phyloP scores from a whole-genome alignment of 169 alveolate species.

The Babesia divergens region DNA sequence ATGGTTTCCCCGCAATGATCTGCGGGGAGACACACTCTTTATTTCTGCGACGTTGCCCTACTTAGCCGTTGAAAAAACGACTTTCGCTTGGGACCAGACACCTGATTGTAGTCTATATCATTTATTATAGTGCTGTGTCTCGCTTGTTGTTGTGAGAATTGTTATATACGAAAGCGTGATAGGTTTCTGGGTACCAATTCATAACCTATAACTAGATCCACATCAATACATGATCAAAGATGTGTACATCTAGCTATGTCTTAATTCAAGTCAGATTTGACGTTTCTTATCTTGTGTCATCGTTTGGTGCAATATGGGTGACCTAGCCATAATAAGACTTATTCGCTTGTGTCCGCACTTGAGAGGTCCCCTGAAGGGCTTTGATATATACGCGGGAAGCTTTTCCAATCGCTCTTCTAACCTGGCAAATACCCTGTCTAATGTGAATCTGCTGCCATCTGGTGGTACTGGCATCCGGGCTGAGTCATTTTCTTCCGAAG shows the following conservation, averaged over 20 bases:
- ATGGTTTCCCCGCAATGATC: conserved; percentile 28
- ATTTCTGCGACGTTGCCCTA: conserved; percentile 2
- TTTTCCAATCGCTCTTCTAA: not conserved
- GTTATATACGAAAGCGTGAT: no score
- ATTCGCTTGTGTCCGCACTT: conserved; percentile 38
- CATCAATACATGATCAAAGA: no score
- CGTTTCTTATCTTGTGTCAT: not conserved
- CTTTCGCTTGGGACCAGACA: no score
- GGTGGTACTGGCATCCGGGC: conserved; percentile 10
- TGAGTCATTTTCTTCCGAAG: not conserved
- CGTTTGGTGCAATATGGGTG: conserved; percentile 5
- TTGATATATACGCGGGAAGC: conserved; percentile 24
- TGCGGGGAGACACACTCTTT: conserved; percentile 53
- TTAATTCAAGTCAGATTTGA: no score
- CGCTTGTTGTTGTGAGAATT: no score
- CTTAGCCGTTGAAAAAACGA: not conserved
- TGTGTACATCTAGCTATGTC: no score
- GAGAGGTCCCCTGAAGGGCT: conserved; percentile 41
- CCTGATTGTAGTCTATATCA: no score
- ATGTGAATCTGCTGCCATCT: conserved; percentile 4
- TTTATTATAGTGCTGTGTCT: no score
- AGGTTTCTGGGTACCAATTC: no score
- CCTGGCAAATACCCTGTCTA: not conserved
- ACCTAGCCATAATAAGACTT: conserved; percentile 28
- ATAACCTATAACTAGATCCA: no score